Conservation (phyloP, 345 rosid genomes). For the Pugionium dolabratum region DNA sequence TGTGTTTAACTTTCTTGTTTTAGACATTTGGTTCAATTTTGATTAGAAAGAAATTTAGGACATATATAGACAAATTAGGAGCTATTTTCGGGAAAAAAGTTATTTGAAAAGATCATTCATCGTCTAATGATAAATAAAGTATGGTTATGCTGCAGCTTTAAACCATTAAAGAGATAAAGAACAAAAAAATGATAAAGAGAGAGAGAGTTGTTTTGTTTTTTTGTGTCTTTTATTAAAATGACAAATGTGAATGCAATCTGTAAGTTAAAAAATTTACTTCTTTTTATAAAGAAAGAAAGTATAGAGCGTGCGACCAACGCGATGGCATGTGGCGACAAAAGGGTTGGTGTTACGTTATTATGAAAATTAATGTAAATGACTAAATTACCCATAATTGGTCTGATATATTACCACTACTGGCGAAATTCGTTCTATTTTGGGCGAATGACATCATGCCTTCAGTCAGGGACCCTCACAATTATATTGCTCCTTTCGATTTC, state of each 20-base stretch:
- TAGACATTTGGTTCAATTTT: too few relatives aligned
- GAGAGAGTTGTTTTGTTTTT: constrained; percentile 23
- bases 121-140: too few relatives aligned
- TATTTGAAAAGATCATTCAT: too few relatives aligned
- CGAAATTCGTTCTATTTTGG: constrained; percentile 55
- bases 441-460: constrained; percentile 57
- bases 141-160: too few relatives aligned
- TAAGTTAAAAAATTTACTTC: constrained; percentile 22
- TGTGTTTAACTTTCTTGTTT: too few relatives aligned
- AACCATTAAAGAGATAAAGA: too few relatives aligned
- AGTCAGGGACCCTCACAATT: constrained; percentile 27
- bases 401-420: constrained; percentile 29
- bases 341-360: constrained; percentile 57
- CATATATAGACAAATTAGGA: too few relatives aligned
- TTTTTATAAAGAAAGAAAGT: constrained; percentile 23
- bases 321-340: constrained; percentile 92
- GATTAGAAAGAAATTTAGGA: too few relatives aligned
- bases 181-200: too few relatives aligned
- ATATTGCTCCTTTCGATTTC: too few relatives aligned
- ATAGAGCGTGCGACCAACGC: constrained; percentile 87
- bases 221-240: background rate
- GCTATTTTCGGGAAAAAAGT: too few relatives aligned
- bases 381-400: constrained; percentile 11
- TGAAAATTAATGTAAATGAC: constrained; percentile 20
- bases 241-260: constrained; percentile 22